These are phyloP conservation scores for Artemisia annua DNA, from an alignment of 129 eudicot genomes.

Conservation along the genomic window DNA sequence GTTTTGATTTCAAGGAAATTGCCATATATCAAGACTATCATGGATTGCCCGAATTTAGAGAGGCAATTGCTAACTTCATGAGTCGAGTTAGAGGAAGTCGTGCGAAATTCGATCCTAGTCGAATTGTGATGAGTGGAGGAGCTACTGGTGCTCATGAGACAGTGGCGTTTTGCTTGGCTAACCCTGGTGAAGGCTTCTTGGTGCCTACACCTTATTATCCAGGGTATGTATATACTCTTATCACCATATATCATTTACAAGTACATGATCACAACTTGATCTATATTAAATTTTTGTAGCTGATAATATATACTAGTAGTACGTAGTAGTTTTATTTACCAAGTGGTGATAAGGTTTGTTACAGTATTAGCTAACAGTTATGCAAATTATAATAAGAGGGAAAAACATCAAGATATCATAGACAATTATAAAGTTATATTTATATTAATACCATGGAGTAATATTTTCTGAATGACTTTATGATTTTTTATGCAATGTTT, in stretches of 20 bases:
- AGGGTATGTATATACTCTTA: constrained; percentile 51
- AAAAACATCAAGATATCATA: neutral
- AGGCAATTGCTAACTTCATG: constrained; percentile 69
- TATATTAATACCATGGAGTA: neutral
- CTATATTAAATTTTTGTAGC: neutral
- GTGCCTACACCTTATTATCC: constrained; percentile 89
- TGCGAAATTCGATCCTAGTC: constrained; percentile 60
- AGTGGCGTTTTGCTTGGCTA: constrained; percentile 76
- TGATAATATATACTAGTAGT: neutral
- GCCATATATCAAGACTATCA: constrained; percentile 56
- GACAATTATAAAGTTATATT: neutral
- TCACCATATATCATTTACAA: neutral
- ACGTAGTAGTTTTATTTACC: neutral
- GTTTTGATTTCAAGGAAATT: constrained; percentile 41
- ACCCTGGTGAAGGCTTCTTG: constrained; percentile 79
- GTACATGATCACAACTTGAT: no score
- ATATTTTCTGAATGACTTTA: neutral
- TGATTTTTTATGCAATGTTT: neutral
- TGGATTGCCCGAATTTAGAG: constrained; percentile 49
- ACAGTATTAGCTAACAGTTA: neutral
- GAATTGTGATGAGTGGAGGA: constrained; percentile 86
- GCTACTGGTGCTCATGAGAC: constrained; percentile 90
- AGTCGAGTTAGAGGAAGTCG: constrained; percentile 61
- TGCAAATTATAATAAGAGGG: neutral
- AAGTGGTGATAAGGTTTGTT: neutral